Percentiles rank a stretch among this genome's conserved stretches.
phyloP scores from a whole-genome alignment of 2,329 filamentous ascomycete species.

The Leptosphaerulina australis region DNA sequence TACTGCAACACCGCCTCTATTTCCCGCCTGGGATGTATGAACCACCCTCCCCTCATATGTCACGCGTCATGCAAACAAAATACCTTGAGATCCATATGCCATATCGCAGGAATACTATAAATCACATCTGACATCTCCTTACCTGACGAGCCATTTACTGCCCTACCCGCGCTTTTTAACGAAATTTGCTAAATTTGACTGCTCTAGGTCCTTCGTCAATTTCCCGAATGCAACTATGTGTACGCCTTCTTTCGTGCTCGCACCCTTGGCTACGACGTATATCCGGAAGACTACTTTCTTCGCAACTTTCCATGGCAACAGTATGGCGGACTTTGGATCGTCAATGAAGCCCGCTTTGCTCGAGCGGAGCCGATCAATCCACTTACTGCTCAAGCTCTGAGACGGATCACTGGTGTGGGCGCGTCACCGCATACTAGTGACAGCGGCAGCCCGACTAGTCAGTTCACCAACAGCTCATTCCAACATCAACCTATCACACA shows the following conservation, averaged over 20 bases:
- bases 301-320: slow-evolving; percentile 48
- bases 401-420: slow-evolving; percentile 40
- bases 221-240: slow-evolving; percentile 45
- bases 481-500: slow-evolving; percentile 11
- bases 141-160: neutral
- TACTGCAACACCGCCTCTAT: slow-evolving; percentile 46
- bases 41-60: slow-evolving; percentile 8
- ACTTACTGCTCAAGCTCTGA: slow-evolving; percentile 34
- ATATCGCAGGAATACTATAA: slow-evolving; percentile 19
- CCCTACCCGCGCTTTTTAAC: neutral
- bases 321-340: slow-evolving; percentile 47
- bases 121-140: slow-evolving; percentile 13
- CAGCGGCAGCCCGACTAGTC: slow-evolving; percentile 23
- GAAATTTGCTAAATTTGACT: slow-evolving; percentile 32
- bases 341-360: slow-evolving; percentile 48
- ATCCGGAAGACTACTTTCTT: slow-evolving; percentile 48
- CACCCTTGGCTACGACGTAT: slow-evolving; percentile 48
- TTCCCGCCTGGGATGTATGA: slow-evolving; percentile 52
- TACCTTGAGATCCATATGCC: slow-evolving; percentile 16
- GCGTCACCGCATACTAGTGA: slow-evolving; percentile 20
- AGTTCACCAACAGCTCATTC: slow-evolving; percentile 22
- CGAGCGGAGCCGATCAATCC: slow-evolving; percentile 32
- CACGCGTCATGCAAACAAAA: slow-evolving; percentile 11
- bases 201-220: slow-evolving; percentile 45
- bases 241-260: slow-evolving; percentile 48